Percentiles rank a stretch among this genome's conserved stretches.
phyloP scores from a whole-genome alignment of 768 basidiomycete genomes.

The Macrolepiota albuminosa region DNA sequence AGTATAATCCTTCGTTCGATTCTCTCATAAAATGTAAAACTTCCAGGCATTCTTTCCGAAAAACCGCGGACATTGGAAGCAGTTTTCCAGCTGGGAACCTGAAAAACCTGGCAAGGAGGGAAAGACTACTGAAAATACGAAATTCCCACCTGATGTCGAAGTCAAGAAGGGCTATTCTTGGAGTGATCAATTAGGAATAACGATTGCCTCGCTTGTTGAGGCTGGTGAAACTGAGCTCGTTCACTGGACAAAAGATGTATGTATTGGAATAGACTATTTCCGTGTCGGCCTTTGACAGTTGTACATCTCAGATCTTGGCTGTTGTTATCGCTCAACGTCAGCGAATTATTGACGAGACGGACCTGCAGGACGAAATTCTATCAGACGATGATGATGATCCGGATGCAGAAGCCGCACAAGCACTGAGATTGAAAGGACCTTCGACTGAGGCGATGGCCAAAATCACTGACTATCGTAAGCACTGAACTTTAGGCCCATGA shows the following conservation, averaged over 20 bases:
- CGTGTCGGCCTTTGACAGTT: background rate
- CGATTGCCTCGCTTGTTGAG: slow-evolving; percentile 69
- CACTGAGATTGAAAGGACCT: slow-evolving; percentile 33
- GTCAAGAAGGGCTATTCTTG: slow-evolving; percentile 86
- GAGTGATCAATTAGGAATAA: slow-evolving; percentile 88
- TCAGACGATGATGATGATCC: slow-evolving; percentile 23
- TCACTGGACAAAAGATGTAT: slow-evolving; percentile 78
- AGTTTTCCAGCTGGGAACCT: slow-evolving; percentile 75
- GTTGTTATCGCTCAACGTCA: slow-evolving; percentile 56
- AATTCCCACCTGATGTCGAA: slow-evolving; percentile 62
- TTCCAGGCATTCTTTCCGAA: slow-evolving; percentile 85
- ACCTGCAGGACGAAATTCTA: slow-evolving; percentile 29
- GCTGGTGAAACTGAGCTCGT: slow-evolving; percentile 59
- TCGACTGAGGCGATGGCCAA: slow-evolving; percentile 68
- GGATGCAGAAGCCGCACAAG: slow-evolving; percentile 13
- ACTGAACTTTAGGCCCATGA: background rate
- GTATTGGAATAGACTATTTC: slow-evolving; percentile 20
- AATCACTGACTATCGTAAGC: slow-evolving; percentile 75
- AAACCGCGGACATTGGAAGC: slow-evolving; percentile 83
- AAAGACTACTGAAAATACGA: slow-evolving; percentile 36
- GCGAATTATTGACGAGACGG: slow-evolving; percentile 55
- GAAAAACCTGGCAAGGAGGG: slow-evolving; percentile 35
- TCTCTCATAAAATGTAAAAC: background rate
- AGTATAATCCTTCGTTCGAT: background rate
- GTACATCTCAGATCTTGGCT: slow-evolving; percentile 46